Percentiles rank a stretch among this genome's conserved stretches.
Conservation (phyloP, 768 basidiomycete genomes). For the Nidularia sp. region DNA sequence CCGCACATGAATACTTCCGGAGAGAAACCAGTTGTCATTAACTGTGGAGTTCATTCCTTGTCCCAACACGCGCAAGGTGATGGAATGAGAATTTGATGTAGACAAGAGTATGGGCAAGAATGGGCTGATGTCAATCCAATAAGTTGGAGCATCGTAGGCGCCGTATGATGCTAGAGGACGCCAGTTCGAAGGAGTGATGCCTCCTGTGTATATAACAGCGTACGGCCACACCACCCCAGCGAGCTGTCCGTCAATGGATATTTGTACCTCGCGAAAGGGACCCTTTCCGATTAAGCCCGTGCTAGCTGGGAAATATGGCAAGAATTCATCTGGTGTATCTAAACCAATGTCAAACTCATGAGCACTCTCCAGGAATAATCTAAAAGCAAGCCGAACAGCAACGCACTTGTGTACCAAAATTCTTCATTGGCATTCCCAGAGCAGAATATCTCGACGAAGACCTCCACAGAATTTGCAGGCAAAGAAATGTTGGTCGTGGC, state of each 20-base stretch:
- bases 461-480: conserved; percentile 47
- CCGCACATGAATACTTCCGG: conserved; percentile 49
- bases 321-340: conserved; percentile 46
- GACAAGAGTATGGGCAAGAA: conserved; percentile 47
- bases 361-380: too few species aligned
- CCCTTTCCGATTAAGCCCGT: conserved; percentile 40
- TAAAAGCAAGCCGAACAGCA: neutral
- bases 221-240: conserved; percentile 48
- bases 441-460: conserved; percentile 51
- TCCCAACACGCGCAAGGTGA: conserved; percentile 55
- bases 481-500: conserved; percentile 40
- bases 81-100: conserved; percentile 38
- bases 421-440: conserved; percentile 58
- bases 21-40: conserved; percentile 50
- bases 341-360: neutral
- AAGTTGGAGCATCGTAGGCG: conserved; percentile 60
- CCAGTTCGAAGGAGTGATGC: conserved; percentile 43
- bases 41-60: conserved; percentile 48
- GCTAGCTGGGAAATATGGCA: conserved; percentile 37
- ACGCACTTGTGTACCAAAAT: conserved; percentile 50
- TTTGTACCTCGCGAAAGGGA: conserved; percentile 59
- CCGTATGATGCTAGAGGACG: conserved; percentile 44
- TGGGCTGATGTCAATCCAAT: conserved; percentile 60
- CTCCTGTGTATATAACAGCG: conserved; percentile 26
- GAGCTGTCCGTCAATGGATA: conserved; percentile 35